Conservation (phyloP, 208 protist genomes). For the Acanthamoeba royreba region DNA sequence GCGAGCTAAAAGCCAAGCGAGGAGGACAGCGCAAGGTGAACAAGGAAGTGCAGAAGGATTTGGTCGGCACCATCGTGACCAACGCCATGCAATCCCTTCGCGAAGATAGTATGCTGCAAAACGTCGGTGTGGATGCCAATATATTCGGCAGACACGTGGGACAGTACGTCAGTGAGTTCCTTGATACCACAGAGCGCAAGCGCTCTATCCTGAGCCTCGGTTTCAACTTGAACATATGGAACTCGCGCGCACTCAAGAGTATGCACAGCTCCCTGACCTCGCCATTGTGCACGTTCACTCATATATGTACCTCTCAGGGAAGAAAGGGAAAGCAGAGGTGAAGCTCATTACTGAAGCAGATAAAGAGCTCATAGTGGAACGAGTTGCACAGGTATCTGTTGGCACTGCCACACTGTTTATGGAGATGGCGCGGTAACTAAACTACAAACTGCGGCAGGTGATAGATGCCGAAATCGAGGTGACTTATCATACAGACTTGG, state of each 20-base stretch:
- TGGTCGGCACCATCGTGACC: background rate
- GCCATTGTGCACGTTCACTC: background rate
- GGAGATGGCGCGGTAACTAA: too few species aligned
- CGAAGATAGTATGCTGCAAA: background rate
- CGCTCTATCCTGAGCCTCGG: background rate
- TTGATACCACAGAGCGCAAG: background rate
- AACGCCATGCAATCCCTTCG: background rate
- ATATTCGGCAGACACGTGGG: background rate
- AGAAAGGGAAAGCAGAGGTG: background rate
- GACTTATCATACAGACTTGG: background rate
- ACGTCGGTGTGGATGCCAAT: background rate
- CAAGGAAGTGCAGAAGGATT: background rate
- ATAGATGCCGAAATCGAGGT: background rate
- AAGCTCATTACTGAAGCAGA: background rate
- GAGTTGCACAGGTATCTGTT: background rate
- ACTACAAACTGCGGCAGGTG: background rate
- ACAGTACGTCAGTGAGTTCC: background rate
- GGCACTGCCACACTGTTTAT: too few species aligned
- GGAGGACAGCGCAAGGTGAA: background rate
- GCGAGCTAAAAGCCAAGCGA: background rate
- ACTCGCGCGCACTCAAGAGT: background rate
- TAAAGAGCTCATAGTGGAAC: background rate
- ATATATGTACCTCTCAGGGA: background rate
- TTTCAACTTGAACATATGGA: constrained; percentile 31
- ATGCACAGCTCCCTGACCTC: background rate